Conservation (phyloP, 768 basidiomycete species). For the Russula sp. region DNA sequence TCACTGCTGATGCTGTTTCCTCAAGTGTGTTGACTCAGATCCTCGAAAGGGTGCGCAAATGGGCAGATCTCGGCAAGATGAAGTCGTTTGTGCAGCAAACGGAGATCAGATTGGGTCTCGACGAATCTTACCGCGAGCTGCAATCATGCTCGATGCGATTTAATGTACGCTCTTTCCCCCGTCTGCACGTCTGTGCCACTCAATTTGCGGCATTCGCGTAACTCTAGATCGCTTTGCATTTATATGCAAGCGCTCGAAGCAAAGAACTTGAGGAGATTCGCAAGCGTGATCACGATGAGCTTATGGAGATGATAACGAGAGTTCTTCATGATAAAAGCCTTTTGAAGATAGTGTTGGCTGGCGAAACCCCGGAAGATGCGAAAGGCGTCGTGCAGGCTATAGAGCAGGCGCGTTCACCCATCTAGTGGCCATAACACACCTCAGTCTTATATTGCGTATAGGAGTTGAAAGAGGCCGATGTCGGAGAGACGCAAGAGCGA, state of each 20-base stretch:
- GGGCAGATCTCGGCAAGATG: constrained; percentile 18
- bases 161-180: constrained; percentile 8
- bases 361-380: constrained; percentile 11
- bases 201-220: background rate
- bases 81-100: constrained; percentile 20
- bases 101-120: constrained; percentile 19
- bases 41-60: constrained; percentile 14
- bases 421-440: background rate
- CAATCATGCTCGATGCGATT: constrained; percentile 10
- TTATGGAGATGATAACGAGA: constrained; percentile 18
- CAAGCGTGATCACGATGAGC: constrained; percentile 19
- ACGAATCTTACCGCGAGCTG: constrained; percentile 22
- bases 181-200: background rate
- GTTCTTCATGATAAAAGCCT: constrained; percentile 7
- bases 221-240: constrained; percentile 16
- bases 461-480: constrained; percentile 12
- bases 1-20: background rate
- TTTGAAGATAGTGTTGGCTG: constrained; percentile 11
- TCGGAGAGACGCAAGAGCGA: constrained; percentile 15
- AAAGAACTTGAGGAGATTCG: constrained; percentile 21
- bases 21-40: constrained; percentile 15
- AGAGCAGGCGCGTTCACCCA: constrained; percentile 15
- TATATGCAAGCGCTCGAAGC: constrained; percentile 3
- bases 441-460: background rate
- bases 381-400: constrained; percentile 14